Evolutionary conservation across 495 filamentous ascomycete species (phyloP).

Genomic region (Lindgomyces ingoldianus): DNA sequence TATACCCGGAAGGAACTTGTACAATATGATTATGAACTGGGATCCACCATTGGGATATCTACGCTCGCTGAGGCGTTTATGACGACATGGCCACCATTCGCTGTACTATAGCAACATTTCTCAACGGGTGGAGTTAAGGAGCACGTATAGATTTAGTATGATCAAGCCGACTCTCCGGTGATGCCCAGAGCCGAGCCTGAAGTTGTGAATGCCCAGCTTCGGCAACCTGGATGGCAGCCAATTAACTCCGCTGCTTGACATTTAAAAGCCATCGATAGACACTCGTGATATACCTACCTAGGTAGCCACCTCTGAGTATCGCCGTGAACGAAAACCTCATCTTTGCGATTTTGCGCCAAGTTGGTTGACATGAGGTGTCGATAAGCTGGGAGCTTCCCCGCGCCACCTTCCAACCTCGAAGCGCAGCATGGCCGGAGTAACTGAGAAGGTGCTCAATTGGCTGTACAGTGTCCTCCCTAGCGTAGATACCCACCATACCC

Average conservation of each 20-base stretch:
- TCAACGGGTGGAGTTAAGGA: background rate
- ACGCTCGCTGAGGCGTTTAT: constrained; percentile 7
- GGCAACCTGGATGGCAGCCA: background rate
- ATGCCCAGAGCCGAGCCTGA: too few relatives aligned
- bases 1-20: constrained; percentile 10
- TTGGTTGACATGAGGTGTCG: background rate
- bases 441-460: constrained; percentile 90
- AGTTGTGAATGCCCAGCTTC: background rate
- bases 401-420: constrained; percentile 17
- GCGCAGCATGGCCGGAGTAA: constrained; percentile 67
- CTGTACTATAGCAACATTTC: constrained; percentile 22
- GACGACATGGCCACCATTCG: constrained; percentile 9
- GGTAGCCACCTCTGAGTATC: too few relatives aligned
- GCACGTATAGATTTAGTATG: background rate
- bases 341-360: background rate
- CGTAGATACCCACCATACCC: constrained; percentile 51
- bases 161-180: too few relatives aligned
- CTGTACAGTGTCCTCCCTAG: constrained; percentile 85
- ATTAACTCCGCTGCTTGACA: too few relatives aligned
- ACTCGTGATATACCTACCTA: too few relatives aligned
- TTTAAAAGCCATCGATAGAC: too few relatives aligned
- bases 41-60: constrained; percentile 2
- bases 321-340: too few relatives aligned
- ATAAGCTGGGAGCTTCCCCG: constrained; percentile 27
- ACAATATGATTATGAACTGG: background rate